Conservation (phyloP, 2,329 filamentous ascomycete species). For the Ploettnerulaceae sp. region DNA sequence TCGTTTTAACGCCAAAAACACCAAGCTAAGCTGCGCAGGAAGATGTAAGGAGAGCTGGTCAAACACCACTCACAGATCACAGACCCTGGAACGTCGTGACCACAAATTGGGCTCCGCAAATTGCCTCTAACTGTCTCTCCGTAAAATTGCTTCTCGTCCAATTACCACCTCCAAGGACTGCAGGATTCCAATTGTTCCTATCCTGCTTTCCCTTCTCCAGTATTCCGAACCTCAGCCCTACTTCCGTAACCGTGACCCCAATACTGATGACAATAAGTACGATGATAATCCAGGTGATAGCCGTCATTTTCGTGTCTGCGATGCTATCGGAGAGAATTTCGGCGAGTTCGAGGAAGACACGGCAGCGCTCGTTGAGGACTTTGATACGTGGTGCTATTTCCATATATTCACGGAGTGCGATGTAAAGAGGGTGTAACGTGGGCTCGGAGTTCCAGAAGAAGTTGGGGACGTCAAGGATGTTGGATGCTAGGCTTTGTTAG, state of each 20-base stretch:
- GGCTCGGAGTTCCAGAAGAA: constrained; percentile 99
- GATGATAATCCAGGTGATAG: constrained; percentile 97
- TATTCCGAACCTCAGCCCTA: constrained; percentile 78
- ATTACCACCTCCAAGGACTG: constrained; percentile 16
- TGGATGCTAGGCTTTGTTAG: constrained; percentile 60
- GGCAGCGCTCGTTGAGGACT: constrained; percentile 93
- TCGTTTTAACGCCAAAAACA: constrained; percentile 12
- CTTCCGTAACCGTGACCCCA: constrained; percentile 83
- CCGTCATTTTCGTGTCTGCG: constrained; percentile 90
- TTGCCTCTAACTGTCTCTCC: constrained; percentile 27
- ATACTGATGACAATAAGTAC: constrained; percentile 88
- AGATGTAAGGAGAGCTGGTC: neutral
- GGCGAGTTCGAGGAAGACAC: constrained; percentile 92
- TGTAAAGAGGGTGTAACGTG: constrained; percentile 89
- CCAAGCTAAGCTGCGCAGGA: constrained; percentile 20
- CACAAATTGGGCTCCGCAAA: constrained; percentile 30
- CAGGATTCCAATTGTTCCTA: constrained; percentile 2
- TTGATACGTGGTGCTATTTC: constrained; percentile 96
- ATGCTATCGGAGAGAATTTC: constrained; percentile 92
- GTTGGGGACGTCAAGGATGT: constrained; percentile 91
- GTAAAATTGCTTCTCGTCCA: constrained; percentile 30
- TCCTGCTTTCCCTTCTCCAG: constrained; percentile 41
- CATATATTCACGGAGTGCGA: constrained; percentile 91
- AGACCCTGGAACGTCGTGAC: constrained; percentile 24
- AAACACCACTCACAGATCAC: neutral